Evolutionary conservation across 164 flowering plant genomes (phyloP).

Genomic region (Liriodendron chinense): DNA sequence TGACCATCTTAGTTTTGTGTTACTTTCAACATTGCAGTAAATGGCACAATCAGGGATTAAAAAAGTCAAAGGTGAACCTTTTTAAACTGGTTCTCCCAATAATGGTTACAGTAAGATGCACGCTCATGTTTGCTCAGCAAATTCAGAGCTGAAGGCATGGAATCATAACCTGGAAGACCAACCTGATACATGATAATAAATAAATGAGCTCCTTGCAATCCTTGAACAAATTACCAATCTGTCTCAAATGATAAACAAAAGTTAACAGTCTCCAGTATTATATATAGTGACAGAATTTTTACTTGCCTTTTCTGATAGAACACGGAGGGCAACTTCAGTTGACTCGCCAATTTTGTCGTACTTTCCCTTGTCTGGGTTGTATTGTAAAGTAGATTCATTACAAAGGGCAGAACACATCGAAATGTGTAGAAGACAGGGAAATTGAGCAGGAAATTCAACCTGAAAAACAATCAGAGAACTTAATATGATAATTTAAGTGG

Average conservation of each 20-base stretch:
- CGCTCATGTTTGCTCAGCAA: constrained; percentile 96
- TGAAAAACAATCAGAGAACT: constrained; percentile 26
- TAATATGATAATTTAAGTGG: neutral
- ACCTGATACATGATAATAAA: constrained; percentile 42
- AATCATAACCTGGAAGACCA: constrained; percentile 98
- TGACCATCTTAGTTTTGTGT: neutral
- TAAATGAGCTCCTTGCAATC: neutral
- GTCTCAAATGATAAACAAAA: neutral
- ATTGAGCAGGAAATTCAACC: constrained; percentile 92
- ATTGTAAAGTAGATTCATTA: constrained; percentile 89
- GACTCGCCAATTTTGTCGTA: constrained; percentile 98
- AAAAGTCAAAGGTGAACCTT: constrained; percentile 50
- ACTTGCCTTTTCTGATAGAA: constrained; percentile 86
- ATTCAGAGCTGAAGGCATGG: constrained; percentile 91
- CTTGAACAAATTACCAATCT: neutral
- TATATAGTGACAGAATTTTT: neutral
- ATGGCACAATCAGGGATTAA: neutral
- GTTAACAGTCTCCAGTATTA: neutral
- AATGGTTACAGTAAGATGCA: constrained; percentile 92
- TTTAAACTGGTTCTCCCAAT: constrained; percentile 93
- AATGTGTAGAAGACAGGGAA: constrained; percentile 83
- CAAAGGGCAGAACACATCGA: constrained; percentile 98
- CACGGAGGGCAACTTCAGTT: constrained; percentile 97
- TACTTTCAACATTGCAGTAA: neutral
- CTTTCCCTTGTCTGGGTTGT: constrained; percentile 80